These are phyloP conservation scores for Borealophlyctis nickersoniae DNA, from an alignment of 192 early-diverging fungal species.

Conservation along the genomic window DNA sequence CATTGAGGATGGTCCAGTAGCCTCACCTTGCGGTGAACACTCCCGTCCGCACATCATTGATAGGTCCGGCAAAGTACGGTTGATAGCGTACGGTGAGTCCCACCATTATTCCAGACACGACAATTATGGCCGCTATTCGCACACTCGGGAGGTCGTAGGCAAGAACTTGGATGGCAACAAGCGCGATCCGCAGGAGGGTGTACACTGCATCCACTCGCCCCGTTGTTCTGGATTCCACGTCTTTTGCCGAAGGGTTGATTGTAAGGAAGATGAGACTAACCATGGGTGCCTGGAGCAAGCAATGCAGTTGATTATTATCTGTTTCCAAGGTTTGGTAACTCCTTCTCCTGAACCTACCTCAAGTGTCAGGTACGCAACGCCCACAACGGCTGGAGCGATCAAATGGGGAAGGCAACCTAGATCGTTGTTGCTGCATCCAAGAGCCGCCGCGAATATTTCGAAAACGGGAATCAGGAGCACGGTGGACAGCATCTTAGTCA, in stretches of 20 bases:
- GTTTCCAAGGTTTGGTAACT: too few species aligned
- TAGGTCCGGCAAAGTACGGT: constrained; percentile 14
- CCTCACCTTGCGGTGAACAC: constrained; percentile 8
- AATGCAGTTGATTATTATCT: too few species aligned
- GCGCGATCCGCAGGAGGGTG: constrained; percentile 5
- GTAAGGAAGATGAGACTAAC: constrained; percentile 12
- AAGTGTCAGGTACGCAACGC: constrained; percentile 10
- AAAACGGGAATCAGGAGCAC: constrained; percentile 25
- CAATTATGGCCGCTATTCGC: not conserved
- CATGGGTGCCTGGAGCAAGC: constrained; percentile 10
- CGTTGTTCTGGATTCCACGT: constrained; percentile 18
- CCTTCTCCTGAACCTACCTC: constrained; percentile 1
- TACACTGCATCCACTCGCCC: constrained; percentile 25
- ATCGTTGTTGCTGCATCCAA: constrained; percentile 14
- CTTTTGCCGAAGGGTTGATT: constrained; percentile 10
- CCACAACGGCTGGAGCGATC: constrained; percentile 5
- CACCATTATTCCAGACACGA: not conserved
- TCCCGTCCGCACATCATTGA: constrained; percentile 20
- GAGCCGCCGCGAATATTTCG: constrained; percentile 14
- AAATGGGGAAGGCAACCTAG: constrained; percentile 1
- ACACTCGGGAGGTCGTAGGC: not conserved
- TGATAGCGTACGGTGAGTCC: constrained; percentile 10
- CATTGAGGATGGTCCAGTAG: too few species aligned
- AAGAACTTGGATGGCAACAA: constrained; percentile 6
- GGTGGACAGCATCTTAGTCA: constrained; percentile 18